phyloP scores from a whole-genome alignment of 106 monocot genomes.

The Amphibolis antarctica region DNA sequence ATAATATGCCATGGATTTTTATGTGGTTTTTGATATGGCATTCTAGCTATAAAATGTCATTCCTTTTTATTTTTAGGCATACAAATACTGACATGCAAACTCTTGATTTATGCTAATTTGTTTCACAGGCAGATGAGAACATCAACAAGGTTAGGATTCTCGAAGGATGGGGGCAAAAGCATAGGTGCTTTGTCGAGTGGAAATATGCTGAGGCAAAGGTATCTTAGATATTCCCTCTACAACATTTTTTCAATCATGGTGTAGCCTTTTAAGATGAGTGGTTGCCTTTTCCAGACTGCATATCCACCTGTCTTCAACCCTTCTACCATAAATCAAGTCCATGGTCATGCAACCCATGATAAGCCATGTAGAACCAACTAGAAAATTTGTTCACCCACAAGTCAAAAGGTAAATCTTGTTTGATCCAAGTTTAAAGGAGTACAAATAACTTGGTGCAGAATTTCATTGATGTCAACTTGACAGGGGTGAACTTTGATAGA shows the following conservation, averaged over 20 bases:
- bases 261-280: not conserved
- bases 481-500: too few species aligned
- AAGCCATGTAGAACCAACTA: too few species aligned
- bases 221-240: not conserved
- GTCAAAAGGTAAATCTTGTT: too few species aligned
- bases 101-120: not conserved
- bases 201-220: constrained; percentile 61
- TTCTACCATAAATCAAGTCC: not conserved
- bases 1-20: not conserved
- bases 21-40: not conserved
- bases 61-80: too few species aligned
- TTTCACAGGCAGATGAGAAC: constrained; percentile 40
- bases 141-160: constrained; percentile 22
- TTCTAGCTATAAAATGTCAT: not conserved
- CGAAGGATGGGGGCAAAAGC: constrained; percentile 50
- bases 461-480: too few species aligned
- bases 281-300: not conserved
- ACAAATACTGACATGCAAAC: not conserved
- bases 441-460: too few species aligned
- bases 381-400: too few species aligned
- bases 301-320: not conserved
- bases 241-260: not conserved
- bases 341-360: not conserved
- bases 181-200: constrained; percentile 53
- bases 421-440: too few species aligned